phyloP scores from a whole-genome alignment of 495 filamentous ascomycete genomes.

The Ascobolus immersus region DNA sequence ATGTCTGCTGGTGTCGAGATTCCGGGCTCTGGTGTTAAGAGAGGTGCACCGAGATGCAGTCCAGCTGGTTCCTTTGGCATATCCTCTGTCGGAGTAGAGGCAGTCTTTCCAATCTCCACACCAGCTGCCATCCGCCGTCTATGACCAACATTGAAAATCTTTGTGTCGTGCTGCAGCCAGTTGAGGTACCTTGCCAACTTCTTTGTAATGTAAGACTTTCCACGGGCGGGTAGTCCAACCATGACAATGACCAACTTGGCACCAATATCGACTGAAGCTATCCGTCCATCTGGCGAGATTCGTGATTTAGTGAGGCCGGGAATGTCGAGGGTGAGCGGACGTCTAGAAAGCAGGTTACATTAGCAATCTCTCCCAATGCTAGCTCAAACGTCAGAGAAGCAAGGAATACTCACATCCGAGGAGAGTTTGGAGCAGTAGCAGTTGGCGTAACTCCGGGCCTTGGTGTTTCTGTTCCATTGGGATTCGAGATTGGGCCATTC shows the following conservation, averaged over 20 bases:
- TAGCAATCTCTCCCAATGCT: slow-evolving; percentile 4
- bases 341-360: slow-evolving; percentile 17
- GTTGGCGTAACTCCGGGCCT: too few relatives aligned
- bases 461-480: too few relatives aligned
- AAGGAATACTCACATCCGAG: slow-evolving; percentile 33
- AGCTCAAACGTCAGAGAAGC: slow-evolving; percentile 5
- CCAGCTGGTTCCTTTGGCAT: background rate
- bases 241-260: slow-evolving; percentile 94
- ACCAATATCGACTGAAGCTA: slow-evolving; percentile 73
- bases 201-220: slow-evolving; percentile 96
- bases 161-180: slow-evolving; percentile 86
- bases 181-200: slow-evolving; percentile 86
- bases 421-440: slow-evolving; percentile 43
- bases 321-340: slow-evolving; percentile 66
- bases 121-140: slow-evolving; percentile 58
- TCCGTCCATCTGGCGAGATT: slow-evolving; percentile 80
- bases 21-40: background rate
- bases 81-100: slow-evolving; percentile 9
- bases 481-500: too few relatives aligned
- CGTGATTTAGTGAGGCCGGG: slow-evolving; percentile 73
- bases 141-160: slow-evolving; percentile 93
- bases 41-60: background rate
- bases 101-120: slow-evolving; percentile 18
- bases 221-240: slow-evolving; percentile 83
- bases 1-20: slow-evolving; percentile 17